phyloP scores from a whole-genome alignment of 2,329 filamentous ascomycete species.

The Boeremia exigua region DNA sequence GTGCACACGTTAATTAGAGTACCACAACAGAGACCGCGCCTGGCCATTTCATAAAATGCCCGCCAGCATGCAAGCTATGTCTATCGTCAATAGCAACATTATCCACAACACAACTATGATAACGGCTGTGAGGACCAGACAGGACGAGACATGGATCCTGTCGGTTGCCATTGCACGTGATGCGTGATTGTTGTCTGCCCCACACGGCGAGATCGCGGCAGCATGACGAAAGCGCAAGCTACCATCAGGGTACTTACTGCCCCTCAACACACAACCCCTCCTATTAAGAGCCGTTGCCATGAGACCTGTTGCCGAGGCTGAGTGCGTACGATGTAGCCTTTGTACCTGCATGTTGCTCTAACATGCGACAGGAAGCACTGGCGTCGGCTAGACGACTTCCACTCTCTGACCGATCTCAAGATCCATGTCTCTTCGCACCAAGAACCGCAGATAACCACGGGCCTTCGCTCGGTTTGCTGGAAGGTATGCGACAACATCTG shows the following conservation, averaged over 20 bases:
- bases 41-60: neutral
- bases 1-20: constrained; percentile 1
- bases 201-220: constrained; percentile 24
- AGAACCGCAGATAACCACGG: constrained; percentile 57
- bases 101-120: neutral
- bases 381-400: constrained; percentile 45
- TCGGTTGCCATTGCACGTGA: constrained; percentile 7
- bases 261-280: constrained; percentile 17
- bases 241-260: constrained; percentile 43
- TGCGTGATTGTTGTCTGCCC: constrained; percentile 21
- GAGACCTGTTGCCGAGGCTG: constrained; percentile 42
- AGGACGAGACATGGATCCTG: neutral
- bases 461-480: constrained; percentile 88
- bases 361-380: constrained; percentile 41
- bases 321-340: constrained; percentile 28
- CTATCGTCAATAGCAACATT: constrained; percentile 3
- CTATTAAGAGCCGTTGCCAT: constrained; percentile 26
- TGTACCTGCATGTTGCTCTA: constrained; percentile 12
- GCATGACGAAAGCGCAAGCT: constrained; percentile 25
- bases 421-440: constrained; percentile 46
- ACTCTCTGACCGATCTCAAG: constrained; percentile 47
- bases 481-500: constrained; percentile 63
- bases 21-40: neutral
- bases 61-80: neutral
- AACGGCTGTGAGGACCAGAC: neutral